phyloP scores from a whole-genome alignment of 2,329 filamentous ascomycete species.

The Apiospora aurea region DNA sequence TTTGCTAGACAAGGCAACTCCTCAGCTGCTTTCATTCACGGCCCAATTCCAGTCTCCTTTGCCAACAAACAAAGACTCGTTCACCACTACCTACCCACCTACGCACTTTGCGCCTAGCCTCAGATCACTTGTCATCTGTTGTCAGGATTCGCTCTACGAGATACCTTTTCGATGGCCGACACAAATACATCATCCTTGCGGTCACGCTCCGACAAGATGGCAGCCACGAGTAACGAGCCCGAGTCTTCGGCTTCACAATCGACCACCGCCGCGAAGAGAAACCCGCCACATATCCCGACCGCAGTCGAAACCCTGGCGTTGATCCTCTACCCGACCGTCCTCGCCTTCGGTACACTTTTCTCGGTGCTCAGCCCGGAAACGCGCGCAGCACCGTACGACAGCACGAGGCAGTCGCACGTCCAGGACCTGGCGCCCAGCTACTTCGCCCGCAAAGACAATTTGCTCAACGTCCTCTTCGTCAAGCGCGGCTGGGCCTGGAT shows the following conservation, averaged over 20 bases:
- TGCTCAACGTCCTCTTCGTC: constrained; percentile 93
- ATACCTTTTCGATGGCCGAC: constrained; percentile 32
- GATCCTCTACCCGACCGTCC: constrained; percentile 75
- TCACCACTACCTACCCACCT: too few species aligned
- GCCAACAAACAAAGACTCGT: background rate
- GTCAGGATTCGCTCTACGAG: background rate
- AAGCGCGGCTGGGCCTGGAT: constrained; percentile 97
- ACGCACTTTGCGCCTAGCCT: background rate
- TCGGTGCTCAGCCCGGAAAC: constrained; percentile 77
- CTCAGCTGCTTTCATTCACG: background rate
- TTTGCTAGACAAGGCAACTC: background rate
- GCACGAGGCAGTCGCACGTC: constrained; percentile 67
- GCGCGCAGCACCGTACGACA: constrained; percentile 68
- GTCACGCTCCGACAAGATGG: constrained; percentile 38
- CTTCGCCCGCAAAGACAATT: constrained; percentile 91
- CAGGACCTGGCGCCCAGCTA: constrained; percentile 74
- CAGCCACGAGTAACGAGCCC: constrained; percentile 26
- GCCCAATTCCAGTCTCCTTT: background rate
- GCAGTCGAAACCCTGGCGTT: constrained; percentile 71
- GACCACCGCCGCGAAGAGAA: constrained; percentile 39
- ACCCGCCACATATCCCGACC: constrained; percentile 72
- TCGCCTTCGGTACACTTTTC: constrained; percentile 84
- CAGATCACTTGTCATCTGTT: background rate
- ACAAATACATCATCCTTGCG: constrained; percentile 31
- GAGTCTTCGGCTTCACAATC: constrained; percentile 10